Percentiles rank a stretch among this genome's conserved stretches.
Conservation (phyloP, 129 eudicot genomes). For the Pseudognaphalium luteoalbum region DNA sequence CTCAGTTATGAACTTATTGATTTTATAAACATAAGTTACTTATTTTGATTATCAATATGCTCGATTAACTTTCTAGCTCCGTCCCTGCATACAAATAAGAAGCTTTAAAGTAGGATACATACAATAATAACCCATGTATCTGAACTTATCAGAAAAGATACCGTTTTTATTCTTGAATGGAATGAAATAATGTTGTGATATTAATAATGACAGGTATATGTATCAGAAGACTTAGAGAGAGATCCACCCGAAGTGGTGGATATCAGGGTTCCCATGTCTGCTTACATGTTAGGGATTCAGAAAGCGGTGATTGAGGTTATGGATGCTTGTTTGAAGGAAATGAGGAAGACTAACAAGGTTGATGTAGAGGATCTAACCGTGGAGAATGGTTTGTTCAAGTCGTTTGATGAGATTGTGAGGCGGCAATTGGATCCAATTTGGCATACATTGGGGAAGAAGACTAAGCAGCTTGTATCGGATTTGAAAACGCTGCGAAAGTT, state of each 20-base stretch:
- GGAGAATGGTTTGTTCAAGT: conserved; percentile 91
- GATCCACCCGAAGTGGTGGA: conserved; percentile 94
- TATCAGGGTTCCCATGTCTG: conserved; percentile 84
- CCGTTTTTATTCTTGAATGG: not conserved
- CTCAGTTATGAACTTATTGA: too few relatives aligned
- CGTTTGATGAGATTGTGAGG: conserved; percentile 94
- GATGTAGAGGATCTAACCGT: conserved; percentile 96
- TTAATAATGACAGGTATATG: conserved; percentile 53
- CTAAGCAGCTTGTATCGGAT: conserved; percentile 94
- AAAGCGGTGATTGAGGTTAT: conserved; percentile 92
- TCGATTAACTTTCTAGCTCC: too few relatives aligned
- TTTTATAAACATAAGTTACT: too few relatives aligned
- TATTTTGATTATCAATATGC: too few relatives aligned
- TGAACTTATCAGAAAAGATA: not conserved
- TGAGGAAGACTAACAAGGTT: conserved; percentile 97
- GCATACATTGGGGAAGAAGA: conserved; percentile 95
- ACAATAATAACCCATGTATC: too few relatives aligned
- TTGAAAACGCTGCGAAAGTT: conserved; percentile 87
- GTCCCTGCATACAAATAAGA: too few relatives aligned
- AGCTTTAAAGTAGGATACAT: too few relatives aligned
- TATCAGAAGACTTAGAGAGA: conserved; percentile 87
- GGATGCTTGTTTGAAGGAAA: conserved; percentile 98
- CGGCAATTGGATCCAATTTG: conserved; percentile 93
- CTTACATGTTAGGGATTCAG: conserved; percentile 80
- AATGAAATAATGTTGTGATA: not conserved